Base-by-base conservation (phyloP, 768 basidiomycete genomes). In the Boletus reticulatus region DNA sequence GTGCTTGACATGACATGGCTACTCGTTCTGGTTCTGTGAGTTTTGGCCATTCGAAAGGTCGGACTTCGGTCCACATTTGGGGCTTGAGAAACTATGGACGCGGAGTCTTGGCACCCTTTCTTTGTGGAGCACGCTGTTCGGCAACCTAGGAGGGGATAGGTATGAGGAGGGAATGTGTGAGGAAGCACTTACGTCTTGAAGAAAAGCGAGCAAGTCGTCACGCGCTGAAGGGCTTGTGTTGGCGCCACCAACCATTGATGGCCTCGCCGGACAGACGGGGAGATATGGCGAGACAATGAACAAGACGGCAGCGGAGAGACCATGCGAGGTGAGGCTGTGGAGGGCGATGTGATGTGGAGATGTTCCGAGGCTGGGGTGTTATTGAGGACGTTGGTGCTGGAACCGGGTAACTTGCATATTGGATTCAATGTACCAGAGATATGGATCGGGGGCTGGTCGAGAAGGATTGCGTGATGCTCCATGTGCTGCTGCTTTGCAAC, bases 61-160 rank as follows among this genome's bases (percentile, higher is more conserved):
- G 83, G 27, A 89, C 84, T 62, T 90, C 84, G 34, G 75, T 75
- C 88, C 88, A 91, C 4, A 80, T 72, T 19, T 69, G 64, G 22
- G 76, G 71, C 58, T 83, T 87, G 56, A 89, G 80, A 32, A 72
- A 63, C 78, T 84, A 90, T 1, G 60, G 62, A 54, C 74, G 73
- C 2, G 75, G 67, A 8, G 75, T 71, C 20, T 73, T 73, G 53
- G 72, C 67, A 2, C 71, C 71, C 31, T 67, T 77, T 60, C 67
- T 76, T 31, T 68, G 56, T 0, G 71, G 61, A 2, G 50, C 60
- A 7, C 54, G 56, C 36, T 72, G 74, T 54, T 85, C 84, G 5
- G 79, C 85, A 17, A 87, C 67, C 85, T 87, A 55, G 46, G 11
- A 5, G 27, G 7, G 16, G 45, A 49, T 3, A 8, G 20, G 52